Base-by-base conservation (phyloP, 441 rosid species). In the Capsella rubella region DNA sequence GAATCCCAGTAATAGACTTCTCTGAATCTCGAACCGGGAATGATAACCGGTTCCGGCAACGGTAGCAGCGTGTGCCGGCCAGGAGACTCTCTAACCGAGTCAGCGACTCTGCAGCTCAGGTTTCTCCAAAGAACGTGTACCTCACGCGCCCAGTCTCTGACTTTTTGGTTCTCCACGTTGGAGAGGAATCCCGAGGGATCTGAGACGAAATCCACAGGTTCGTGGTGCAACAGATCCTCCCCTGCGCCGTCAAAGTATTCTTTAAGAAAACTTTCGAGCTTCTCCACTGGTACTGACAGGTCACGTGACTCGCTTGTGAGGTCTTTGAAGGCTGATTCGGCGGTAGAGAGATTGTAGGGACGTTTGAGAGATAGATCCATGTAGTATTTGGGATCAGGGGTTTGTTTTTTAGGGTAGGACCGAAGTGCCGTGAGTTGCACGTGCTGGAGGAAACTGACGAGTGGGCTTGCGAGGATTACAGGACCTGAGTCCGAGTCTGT, bases 1-100 rank as follows among this genome's bases (percentile, higher is more conserved):
- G 97, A 93, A 82, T 95, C 99, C 97, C 99, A 95, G 65, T 93
- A 93, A 78, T 90, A 89, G n/a, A 93, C 92, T 81, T 93, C 98
- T 52, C 86, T 71, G 57, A 95, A 95, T 47, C 99, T 85, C 21
- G 95, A 89, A 7, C 99, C 99, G 29, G 97, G 96, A 13, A 95
- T 71, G 2, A 95, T 69, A 29, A 81, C 85, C 32, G 86, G 84
- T 58, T 69, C 82, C 13, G 94, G 92, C 82, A 91, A 79, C 32
- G 91, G 90, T 25, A 95, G 85, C 82, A 95, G 75, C 67, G 97
- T 93, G 75, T 95, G 95, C 68, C 80, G 68, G 7, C 89, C 90
- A 4, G 95, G 91, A 6, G 53, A 80, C 51, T 82, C 78, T 46
- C 12, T 63, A 2, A 90, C 95, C 3, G 87, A 80, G 27, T 66